These are phyloP conservation scores for Verticillium dahliae DNA, from an alignment of 2,329 filamentous ascomycete species.

Conservation along the genomic window DNA sequence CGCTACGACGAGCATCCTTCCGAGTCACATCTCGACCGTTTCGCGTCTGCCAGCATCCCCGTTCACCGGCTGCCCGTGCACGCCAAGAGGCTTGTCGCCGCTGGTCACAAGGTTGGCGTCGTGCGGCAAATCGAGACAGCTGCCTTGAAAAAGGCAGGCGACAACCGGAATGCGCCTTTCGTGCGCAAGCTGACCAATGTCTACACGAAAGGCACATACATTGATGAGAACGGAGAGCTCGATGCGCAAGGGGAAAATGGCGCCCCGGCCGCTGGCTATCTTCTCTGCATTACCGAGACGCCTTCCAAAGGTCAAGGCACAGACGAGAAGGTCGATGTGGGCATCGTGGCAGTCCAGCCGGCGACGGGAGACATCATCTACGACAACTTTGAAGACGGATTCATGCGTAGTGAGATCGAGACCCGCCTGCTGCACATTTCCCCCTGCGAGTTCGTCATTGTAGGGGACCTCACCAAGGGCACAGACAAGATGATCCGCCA, in stretches of 20 bases:
- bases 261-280: slow-evolving; percentile 67
- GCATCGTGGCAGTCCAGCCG: slow-evolving; percentile 89
- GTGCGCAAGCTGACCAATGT: slow-evolving; percentile 89
- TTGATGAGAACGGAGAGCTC: slow-evolving; percentile 84
- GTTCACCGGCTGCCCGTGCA: slow-evolving; percentile 88
- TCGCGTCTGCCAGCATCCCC: slow-evolving; percentile 93
- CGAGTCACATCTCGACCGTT: slow-evolving; percentile 84
- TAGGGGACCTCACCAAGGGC: slow-evolving; percentile 82
- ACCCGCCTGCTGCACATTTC: slow-evolving; percentile 92
- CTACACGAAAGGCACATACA: slow-evolving; percentile 96
- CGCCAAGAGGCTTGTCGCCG: slow-evolving; percentile 83
- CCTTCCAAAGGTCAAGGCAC: slow-evolving; percentile 73
- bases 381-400: slow-evolving; percentile 92
- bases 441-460: slow-evolving; percentile 84
- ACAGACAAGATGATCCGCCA: slow-evolving; percentile 91
- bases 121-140: slow-evolving; percentile 93
- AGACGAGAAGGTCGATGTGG: slow-evolving; percentile 89
- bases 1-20: slow-evolving; percentile 91
- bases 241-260: slow-evolving; percentile 43
- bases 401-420: slow-evolving; percentile 95
- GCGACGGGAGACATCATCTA: slow-evolving; percentile 94
- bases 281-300: slow-evolving; percentile 85
- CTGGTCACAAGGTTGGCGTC: slow-evolving; percentile 93
- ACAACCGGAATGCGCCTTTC: slow-evolving; percentile 90
- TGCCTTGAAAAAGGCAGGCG: slow-evolving; percentile 87